Conservation (phyloP, 2,329 filamentous ascomycete genomes). For the Aspergillus clavatus region DNA sequence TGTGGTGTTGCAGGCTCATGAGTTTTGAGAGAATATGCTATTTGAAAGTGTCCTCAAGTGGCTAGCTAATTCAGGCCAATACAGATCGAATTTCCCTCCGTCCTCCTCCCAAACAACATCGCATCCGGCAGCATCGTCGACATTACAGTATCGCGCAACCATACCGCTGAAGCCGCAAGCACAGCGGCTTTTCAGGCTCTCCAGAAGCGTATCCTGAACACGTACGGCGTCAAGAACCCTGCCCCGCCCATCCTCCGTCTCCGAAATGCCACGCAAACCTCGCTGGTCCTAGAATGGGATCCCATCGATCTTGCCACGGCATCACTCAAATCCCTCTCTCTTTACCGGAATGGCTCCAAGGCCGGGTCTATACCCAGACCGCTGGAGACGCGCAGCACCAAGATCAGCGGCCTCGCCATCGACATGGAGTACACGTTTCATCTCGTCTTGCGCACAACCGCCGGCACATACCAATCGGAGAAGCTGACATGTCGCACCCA, state of each 20-base stretch:
- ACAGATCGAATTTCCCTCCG: constrained; percentile 97
- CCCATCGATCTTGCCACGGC: constrained; percentile 89
- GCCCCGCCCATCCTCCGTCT: constrained; percentile 75
- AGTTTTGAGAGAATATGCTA: too few species aligned
- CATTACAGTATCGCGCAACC: constrained; percentile 89
- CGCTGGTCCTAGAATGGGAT: constrained; percentile 96
- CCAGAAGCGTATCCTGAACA: constrained; percentile 81
- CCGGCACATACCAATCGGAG: constrained; percentile 79
- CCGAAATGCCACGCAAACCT: constrained; percentile 97
- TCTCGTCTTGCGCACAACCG: constrained; percentile 81
- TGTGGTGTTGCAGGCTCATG: too few species aligned
- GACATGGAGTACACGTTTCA: constrained; percentile 96
- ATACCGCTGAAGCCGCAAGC: constrained; percentile 67
- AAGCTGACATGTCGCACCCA: constrained; percentile 84
- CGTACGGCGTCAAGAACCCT: constrained; percentile 79
- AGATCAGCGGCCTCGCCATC: constrained; percentile 93
- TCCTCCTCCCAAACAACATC: constrained; percentile 92
- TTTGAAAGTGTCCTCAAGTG: constrained; percentile 4
- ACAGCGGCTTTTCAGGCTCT: constrained; percentile 73
- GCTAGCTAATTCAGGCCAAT: constrained; percentile 3
- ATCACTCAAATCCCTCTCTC: constrained; percentile 78
- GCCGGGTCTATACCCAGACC: constrained; percentile 90
- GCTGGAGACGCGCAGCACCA: constrained; percentile 84
- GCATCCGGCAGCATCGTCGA: constrained; percentile 95
- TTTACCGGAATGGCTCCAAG: constrained; percentile 96